Conservation (phyloP, 441 rosid genomes). For the Croton setiger region DNA sequence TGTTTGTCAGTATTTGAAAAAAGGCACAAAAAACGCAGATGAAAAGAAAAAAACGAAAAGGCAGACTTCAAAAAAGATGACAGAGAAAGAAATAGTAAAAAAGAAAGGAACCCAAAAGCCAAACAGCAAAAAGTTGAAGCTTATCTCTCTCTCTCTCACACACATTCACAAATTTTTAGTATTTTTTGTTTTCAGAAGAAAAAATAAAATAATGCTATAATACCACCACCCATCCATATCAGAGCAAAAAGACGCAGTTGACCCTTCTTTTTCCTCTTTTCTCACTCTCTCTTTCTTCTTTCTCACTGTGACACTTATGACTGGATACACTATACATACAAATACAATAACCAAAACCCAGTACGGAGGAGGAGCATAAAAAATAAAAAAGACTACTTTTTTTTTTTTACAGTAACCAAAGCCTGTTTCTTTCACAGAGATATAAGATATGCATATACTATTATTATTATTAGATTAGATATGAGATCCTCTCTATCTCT, state of each 20-base stretch:
- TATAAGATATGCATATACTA: neutral
- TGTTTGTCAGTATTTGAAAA: conserved; percentile 39
- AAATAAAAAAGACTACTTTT: conserved; percentile 8
- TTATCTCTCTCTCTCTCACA: neutral
- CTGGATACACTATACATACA: neutral
- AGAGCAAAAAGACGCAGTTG: conserved; percentile 27
- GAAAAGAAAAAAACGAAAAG: conserved; percentile 16
- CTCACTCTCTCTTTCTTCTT: neutral
- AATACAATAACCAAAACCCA: conserved; percentile 13
- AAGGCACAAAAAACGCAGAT: conserved; percentile 8
- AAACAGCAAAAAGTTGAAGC: conserved; percentile 15
- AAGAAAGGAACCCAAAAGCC: neutral
- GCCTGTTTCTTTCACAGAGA: neutral
- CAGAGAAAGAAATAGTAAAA: conserved; percentile 8
- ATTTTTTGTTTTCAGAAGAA: neutral
- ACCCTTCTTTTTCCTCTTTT: neutral
- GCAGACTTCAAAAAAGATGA: conserved; percentile 8
- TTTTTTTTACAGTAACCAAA: conserved; percentile 20
- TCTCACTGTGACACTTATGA: neutral
- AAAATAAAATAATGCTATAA: conserved; percentile 3
- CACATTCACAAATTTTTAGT: neutral
- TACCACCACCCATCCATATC: conserved; percentile 13
- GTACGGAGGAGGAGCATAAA: conserved; percentile 7
- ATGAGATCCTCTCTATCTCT: conserved; percentile 12
- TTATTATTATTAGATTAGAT: too few relatives aligned